Evolutionary conservation across 2,329 filamentous ascomycete species (phyloP).

Genomic region (Aspergillus pseudoglaucus): DNA sequence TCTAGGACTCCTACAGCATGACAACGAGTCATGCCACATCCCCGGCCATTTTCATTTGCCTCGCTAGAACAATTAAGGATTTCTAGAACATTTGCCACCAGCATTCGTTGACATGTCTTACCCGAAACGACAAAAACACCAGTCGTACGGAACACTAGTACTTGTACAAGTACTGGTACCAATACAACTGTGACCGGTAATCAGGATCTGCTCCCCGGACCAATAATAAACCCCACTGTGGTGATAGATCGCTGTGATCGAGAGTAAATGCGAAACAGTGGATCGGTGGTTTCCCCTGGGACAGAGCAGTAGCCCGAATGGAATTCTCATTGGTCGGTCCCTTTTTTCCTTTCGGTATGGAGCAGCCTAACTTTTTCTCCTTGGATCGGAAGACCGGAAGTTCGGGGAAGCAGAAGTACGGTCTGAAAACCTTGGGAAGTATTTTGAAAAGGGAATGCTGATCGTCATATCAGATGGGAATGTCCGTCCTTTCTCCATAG

Average conservation of each 20-base stretch:
- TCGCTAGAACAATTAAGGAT: no score
- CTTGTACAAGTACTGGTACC: neutral
- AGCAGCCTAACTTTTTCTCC: neutral
- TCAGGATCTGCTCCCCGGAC: constrained; percentile 6
- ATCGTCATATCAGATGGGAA: no score
- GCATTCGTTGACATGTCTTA: no score
- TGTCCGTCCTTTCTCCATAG: no score
- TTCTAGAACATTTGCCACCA: no score
- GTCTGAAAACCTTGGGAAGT: neutral
- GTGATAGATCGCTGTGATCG: neutral
- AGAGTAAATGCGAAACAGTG: neutral
- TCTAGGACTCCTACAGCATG: no score
- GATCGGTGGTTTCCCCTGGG: neutral
- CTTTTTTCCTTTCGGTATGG: neutral
- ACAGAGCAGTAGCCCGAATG: neutral
- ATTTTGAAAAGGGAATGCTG: no score
- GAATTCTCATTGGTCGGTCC: neutral
- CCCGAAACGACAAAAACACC: no score
- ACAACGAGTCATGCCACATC: no score
- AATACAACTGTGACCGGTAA: neutral
- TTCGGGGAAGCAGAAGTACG: neutral
- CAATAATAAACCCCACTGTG: constrained; percentile 4
- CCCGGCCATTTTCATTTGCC: no score
- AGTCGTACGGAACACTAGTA: no score
- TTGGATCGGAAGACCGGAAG: neutral